Base-by-base conservation (phyloP, 1,284 basidiomycete genomes). In the Tranzscheliella williamsii region DNA sequence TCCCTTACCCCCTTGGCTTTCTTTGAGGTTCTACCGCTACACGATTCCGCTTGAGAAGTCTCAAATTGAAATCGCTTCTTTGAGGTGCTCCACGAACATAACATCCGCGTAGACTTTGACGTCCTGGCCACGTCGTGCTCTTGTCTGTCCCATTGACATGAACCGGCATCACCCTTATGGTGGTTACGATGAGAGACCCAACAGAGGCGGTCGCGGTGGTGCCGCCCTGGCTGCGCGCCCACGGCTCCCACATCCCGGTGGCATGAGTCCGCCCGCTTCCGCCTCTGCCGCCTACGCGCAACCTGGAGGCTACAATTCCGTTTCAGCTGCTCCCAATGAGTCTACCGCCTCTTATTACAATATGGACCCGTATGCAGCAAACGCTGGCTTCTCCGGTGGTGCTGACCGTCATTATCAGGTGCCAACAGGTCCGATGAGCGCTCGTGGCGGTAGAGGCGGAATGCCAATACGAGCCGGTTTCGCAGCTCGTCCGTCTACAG, bases 91-190 rank as follows among this genome's bases (percentile, higher is more conserved):
- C n/a, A n/a, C n/a, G n/a, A n/a, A n/a, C n/a, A n/a, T n/a, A n/a
- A n/a, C n/a, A n/a, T n/a, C n/a, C n/a, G n/a, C n/a, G n/a, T n/a
- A n/a, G n/a, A n/a, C n/a, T n/a, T n/a, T n/a, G n/a, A n/a, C n/a
- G n/a, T n/a, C n/a, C n/a, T n/a, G n/a, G n/a, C n/a, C n/a, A n/a
- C n/a, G n/a, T n/a, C n/a, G n/a, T n/a, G n/a, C n/a, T n/a, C n/a
- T n/a, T n/a, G n/a, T n/a, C n/a, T n/a, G n/a, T n/a, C n/a, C n/a
- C n/a, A n/a, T n/a, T n/a, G n/a, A n/a, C 65, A 89, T 90, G 88
- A 88, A 88, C 80, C 87, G 88, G 69, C 89, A 91, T 80, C 88
- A 91, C 83, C 86, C 89, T 21, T 91, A 91, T 79, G 84, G 82
- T 64, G 83, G 83, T 74, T 89, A 86, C 83, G 87, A 90, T 58